A percentile compares a stretch with the other conserved stretches of the same genome.
Evolutionary conservation across 495 filamentous ascomycete species (phyloP).

Genomic region (Podospora australis): DNA sequence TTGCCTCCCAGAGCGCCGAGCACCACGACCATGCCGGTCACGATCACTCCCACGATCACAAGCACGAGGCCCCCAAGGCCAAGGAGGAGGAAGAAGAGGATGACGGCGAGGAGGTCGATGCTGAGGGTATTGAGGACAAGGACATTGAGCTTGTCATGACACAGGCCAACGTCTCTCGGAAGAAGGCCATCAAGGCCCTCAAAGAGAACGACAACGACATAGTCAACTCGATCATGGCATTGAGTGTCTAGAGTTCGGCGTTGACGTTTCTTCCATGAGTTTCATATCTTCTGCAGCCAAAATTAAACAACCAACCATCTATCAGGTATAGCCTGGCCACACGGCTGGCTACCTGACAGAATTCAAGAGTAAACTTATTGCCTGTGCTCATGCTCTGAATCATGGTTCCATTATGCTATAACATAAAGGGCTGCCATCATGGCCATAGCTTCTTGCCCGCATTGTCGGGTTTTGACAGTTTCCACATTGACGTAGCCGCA

Average conservation of each 20-base stretch:
- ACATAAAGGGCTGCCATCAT: too few relatives aligned
- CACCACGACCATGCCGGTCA: constrained; percentile 58
- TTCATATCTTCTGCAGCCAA: constrained; percentile 3
- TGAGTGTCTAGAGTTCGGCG: constrained; percentile 71
- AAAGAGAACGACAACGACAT: constrained; percentile 99
- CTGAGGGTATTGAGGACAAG: constrained; percentile 89
- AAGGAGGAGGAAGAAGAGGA: constrained; percentile 82
- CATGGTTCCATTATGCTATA: too few relatives aligned
- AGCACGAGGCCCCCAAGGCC: constrained; percentile 51
- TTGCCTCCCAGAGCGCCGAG: constrained; percentile 69
- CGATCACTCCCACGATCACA: constrained; percentile 65
- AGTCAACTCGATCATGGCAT: constrained; percentile 99
- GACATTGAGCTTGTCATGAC: constrained; percentile 99
- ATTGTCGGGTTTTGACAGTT: too few relatives aligned
- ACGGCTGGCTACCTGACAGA: too few relatives aligned
- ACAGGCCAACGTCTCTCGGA: constrained; percentile 89
- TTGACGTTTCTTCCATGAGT: constrained; percentile 4
- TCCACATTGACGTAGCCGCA: too few relatives aligned
- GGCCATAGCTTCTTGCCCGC: too few relatives aligned
- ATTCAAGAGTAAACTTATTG: too few relatives aligned
- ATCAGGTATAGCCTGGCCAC: too few relatives aligned
- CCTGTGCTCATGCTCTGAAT: too few relatives aligned
- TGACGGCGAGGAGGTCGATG: constrained; percentile 92
- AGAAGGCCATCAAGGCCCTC: constrained; percentile 97
- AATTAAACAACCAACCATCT: neutral